Evolutionary conservation across 2,329 filamentous ascomycete species (phyloP).

Genomic region (Pseudodiploospora longispora): DNA sequence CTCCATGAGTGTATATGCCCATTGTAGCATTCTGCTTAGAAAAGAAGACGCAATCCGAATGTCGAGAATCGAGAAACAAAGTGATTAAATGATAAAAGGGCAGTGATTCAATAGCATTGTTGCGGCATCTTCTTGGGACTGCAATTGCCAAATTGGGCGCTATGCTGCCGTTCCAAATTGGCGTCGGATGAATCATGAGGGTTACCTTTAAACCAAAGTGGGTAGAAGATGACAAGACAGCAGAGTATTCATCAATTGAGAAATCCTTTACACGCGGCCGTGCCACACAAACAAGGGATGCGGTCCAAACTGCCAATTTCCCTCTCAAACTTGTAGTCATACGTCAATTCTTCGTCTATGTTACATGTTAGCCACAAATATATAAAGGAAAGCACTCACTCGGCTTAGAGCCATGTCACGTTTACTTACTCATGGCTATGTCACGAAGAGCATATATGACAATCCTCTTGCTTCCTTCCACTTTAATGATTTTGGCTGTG

Average conservation of each 20-base stretch:
- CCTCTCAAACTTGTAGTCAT: slow-evolving; percentile 99
- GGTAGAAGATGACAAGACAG: too few relatives aligned
- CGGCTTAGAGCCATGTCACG: not conserved
- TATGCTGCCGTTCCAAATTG: too few relatives aligned
- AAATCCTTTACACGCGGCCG: slow-evolving; percentile 94
- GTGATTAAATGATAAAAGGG: too few relatives aligned
- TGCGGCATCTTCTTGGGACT: too few relatives aligned
- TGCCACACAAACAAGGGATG: slow-evolving; percentile 95
- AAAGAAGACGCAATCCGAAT: too few relatives aligned
- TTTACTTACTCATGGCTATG: slow-evolving; percentile 78
- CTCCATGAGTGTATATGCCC: too few relatives aligned
- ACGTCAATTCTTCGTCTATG: slow-evolving; percentile 94
- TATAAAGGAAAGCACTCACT: not conserved
- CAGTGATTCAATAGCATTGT: too few relatives aligned
- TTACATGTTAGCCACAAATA: slow-evolving; percentile 15
- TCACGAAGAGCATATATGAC: slow-evolving; percentile 97
- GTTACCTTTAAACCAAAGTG: too few relatives aligned
- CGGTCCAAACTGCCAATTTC: slow-evolving; percentile 91
- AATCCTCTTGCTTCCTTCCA: slow-evolving; percentile 95
- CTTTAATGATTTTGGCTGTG: slow-evolving; percentile 98
- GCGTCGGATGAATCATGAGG: too few relatives aligned
- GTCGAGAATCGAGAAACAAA: too few relatives aligned
- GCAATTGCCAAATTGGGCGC: too few relatives aligned
- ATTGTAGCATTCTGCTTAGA: too few relatives aligned
- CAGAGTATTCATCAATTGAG: slow-evolving; percentile 62